Evolutionary conservation across 176 grass and related monocot genomes (phyloP).

Genomic region (Oryza meridionalis): DNA sequence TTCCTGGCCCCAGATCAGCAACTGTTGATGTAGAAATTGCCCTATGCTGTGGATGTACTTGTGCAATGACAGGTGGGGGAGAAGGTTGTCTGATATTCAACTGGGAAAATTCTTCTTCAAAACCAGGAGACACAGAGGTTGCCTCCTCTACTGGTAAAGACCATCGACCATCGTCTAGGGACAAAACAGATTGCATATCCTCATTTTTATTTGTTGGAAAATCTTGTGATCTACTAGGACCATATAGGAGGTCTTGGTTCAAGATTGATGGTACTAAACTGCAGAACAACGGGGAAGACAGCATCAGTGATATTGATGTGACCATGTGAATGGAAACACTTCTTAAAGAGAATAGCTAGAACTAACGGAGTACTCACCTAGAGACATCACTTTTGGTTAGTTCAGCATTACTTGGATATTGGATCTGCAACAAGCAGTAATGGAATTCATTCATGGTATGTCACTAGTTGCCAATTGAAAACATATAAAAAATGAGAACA

Average conservation of each 20-base stretch:
- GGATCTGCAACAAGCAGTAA: conserved; percentile 63
- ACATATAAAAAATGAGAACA: conserved; percentile 30
- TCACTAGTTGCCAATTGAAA: conserved; percentile 30
- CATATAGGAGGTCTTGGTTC: conserved; percentile 57
- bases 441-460: conserved; percentile 25
- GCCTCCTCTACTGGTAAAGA: conserved; percentile 61
- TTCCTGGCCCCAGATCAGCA: conserved; percentile 85
- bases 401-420: conserved; percentile 80
- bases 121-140: conserved; percentile 39
- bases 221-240: conserved; percentile 43
- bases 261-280: conserved; percentile 63
- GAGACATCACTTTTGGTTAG: conserved; percentile 67
- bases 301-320: conserved; percentile 3
- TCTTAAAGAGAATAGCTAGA: conserved; percentile 30
- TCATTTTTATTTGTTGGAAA: conserved; percentile 50
- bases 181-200: conserved; percentile 84
- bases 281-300: conserved; percentile 32
- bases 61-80: conserved; percentile 76
- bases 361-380: conserved; percentile 50
- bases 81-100: conserved; percentile 84
- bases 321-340: neutral
- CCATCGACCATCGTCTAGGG: conserved; percentile 90
- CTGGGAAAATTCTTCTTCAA: conserved; percentile 63
- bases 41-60: conserved; percentile 61
- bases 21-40: conserved; percentile 75